Evolutionary conservation across 176 grass and related monocot genomes (phyloP), one percentile per base, ranked within the genome.

Genomic region (Paspalum vaginatum): DNA sequence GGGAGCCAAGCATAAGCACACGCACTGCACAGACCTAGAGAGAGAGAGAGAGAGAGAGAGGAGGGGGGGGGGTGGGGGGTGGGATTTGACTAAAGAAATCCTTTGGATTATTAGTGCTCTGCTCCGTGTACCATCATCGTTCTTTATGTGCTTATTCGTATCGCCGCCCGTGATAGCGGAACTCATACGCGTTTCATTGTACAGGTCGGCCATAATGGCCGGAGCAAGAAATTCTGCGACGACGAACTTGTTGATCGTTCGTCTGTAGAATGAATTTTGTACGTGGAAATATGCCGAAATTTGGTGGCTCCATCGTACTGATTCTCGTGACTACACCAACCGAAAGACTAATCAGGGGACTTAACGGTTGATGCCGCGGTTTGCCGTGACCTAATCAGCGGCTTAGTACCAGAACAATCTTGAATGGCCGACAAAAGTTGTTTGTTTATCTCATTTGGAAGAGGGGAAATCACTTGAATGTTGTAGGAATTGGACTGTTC

Each of bases 181-280:
- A 20, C 44, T 68, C 81, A 61, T 88, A 88, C 81, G 75, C 81
- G 81, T 79, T 74, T 74, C 78, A 11, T 22, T 68, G 81, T 88
- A 79, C 86, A 68, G 59, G 68, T 81, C 52, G 68, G 69, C 68
- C 12, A 67, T 79, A 79, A 88, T 79, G 58, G 51, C 50, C 7
- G 5, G 15, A 48, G 51, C 63, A 38, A 60, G 63, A 65, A 84
- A 40, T 67, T 68, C 74, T 25, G 7, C 43, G n/a, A 7, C 26
- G 14, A 44, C 18, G 68, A 72, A 15, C 32, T 40, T 16, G 9
- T 40, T 16, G 9, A 43, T 79, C 9, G 55, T 21, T 44, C 65
- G 43, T 69, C 46, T 59, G 44, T 44, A 25, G 41, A 11, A n/a
- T 27, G 22, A 40, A 25, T 17, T 67, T 43, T 75, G 49, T 32